A percentile compares a stretch with the other conserved stretches of the same genome.
These are phyloP conservation scores for Aspergillus sergii DNA, from an alignment of 2,329 filamentous ascomycete species.

Conservation along the genomic window DNA sequence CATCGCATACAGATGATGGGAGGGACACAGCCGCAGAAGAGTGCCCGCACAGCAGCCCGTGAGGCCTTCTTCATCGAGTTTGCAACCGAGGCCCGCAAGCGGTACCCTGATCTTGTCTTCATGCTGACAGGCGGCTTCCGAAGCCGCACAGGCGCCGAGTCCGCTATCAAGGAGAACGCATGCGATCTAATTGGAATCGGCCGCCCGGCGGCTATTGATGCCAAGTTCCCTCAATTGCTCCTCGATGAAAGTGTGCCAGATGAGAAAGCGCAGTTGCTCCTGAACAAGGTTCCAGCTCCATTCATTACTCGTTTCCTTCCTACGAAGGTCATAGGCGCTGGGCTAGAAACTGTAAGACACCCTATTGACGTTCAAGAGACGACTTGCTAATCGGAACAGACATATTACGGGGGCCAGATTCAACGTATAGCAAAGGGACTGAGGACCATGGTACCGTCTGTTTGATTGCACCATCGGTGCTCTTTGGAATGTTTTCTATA, in stretches of 20 bases:
- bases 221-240: conserved; percentile 42
- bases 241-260: conserved; percentile 32
- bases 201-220: conserved; percentile 49
- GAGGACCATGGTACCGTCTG: conserved; percentile 19
- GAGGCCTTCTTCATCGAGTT: conserved; percentile 73
- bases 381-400: conserved; percentile 5
- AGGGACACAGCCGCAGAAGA: conserved; percentile 29
- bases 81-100: conserved; percentile 53
- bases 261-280: conserved; percentile 25
- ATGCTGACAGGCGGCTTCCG: conserved; percentile 68
- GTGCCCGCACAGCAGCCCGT: conserved; percentile 53
- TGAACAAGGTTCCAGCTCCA: conserved; percentile 30
- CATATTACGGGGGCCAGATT: conserved; percentile 33
- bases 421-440: conserved; percentile 29
- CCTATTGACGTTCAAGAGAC: neutral
- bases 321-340: conserved; percentile 30
- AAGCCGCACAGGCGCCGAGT: conserved; percentile 53
- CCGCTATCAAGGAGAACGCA: conserved; percentile 48
- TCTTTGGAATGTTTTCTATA: neutral
- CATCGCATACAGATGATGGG: conserved; percentile 36
- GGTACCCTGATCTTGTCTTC: conserved; percentile 49
- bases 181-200: conserved; percentile 56
- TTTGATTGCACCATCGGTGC: neutral
- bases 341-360: conserved; percentile 33
- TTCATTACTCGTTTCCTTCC: conserved; percentile 28